Base-by-base conservation (phyloP, 1,284 basidiomycete genomes). In the Marasmius fiardii region DNA sequence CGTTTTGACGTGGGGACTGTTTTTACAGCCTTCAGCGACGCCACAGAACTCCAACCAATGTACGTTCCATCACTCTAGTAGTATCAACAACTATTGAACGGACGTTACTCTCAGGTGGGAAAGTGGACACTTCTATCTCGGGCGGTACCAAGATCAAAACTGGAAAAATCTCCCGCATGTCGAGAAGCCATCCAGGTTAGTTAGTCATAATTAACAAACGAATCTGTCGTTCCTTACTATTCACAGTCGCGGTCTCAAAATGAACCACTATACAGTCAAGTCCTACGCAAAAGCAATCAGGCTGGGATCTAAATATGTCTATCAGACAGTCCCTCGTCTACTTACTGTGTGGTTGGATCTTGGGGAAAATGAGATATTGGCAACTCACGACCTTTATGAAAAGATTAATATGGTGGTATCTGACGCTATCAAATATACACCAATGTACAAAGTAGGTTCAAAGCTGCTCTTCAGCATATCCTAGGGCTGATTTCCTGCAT, bases 311-410 rank as follows among this genome's bases (percentile, higher is more conserved):
- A 99, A 99, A 76, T 98, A 91, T 71, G 91, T 98, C 50, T 99
- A 96, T 70, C 95, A 98, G 68, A 95, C 94, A 0, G 84, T 99
- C 64, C 96, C 97, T 0, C 85, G 97, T 35, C 80, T 98, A 60
- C 80, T 99, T 12, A 99, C 95, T 0, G 83, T 99, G 43, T 99
- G 96, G 95, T 77, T 99, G 51, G 95, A 98, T 67, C 74, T 92
- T 58, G 95, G 91, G n/a, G 94, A 95, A 66, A 75, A 82, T 51
- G 58, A 62, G 20, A 68, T 63, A 5, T 59, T 69, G 18, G 61
- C 68, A 14, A 61, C 60, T 11, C 71, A 67, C 23, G 74, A 79
- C 18, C 66, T 74, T 11, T 90, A 82, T 65, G 65, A 63, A 21
- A 79, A 80, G 63, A 77, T 91, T 60, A 88, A 87, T 51, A 68